Conservation (phyloP, 129 eudicot genomes). For the Ambrosia trifida region DNA sequence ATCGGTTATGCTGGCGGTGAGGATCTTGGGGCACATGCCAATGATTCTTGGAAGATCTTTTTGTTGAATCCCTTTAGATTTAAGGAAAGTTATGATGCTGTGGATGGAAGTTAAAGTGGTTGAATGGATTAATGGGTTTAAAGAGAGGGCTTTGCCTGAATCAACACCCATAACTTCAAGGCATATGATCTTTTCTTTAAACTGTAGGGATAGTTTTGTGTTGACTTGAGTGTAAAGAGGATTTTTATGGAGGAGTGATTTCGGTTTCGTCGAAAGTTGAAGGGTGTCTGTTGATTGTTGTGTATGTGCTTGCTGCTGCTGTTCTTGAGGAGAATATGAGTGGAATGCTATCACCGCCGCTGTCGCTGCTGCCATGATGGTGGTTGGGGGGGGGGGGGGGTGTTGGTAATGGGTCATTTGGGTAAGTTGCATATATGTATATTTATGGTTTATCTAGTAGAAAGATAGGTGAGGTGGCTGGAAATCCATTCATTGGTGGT, state of each 20-base stretch:
- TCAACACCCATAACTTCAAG: slow-evolving; percentile 94
- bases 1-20: slow-evolving; percentile 55
- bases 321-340: slow-evolving; percentile 40
- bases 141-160: slow-evolving; percentile 78
- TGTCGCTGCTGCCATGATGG: slow-evolving; percentile 24
- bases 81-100: slow-evolving; percentile 56
- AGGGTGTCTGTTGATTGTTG: slow-evolving; percentile 39
- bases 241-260: slow-evolving; percentile 62
- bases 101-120: slow-evolving; percentile 64
- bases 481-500: slow-evolving; percentile 34
- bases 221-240: slow-evolving; percentile 74
- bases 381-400: slow-evolving; percentile 9
- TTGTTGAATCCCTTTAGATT: slow-evolving; percentile 77
- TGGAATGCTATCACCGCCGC: slow-evolving; percentile 32
- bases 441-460: not conserved
- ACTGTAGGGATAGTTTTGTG: slow-evolving; percentile 63
- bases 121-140: slow-evolving; percentile 69
- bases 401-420: not conserved
- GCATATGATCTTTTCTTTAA: slow-evolving; percentile 89
- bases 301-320: not conserved
- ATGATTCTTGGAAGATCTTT: slow-evolving; percentile 79
- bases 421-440: not conserved
- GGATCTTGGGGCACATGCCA: slow-evolving; percentile 72
- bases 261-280: slow-evolving; percentile 51
- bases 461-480: slow-evolving; percentile 18